Evolutionary conservation across 2,329 filamentous ascomycete genomes (phyloP).

Genomic region (Colletotrichum tanaceti): DNA sequence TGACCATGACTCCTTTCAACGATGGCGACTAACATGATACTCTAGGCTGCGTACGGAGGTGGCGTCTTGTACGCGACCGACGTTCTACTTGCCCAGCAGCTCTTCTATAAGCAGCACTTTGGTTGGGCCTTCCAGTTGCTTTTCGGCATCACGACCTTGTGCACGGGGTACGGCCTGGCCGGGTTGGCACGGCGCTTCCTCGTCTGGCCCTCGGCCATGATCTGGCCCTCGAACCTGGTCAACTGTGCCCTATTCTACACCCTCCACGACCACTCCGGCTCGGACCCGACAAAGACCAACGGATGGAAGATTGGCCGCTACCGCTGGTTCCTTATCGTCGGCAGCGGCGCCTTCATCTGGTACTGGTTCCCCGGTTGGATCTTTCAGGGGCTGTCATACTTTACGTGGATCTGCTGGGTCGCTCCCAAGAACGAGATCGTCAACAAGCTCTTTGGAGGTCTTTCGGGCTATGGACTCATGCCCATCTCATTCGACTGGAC

Average conservation of each 20-base stretch:
- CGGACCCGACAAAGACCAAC: constrained; percentile 62
- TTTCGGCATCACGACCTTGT: constrained; percentile 69
- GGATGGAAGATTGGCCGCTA: constrained; percentile 71
- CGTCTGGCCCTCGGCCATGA: constrained; percentile 71
- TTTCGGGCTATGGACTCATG: constrained; percentile 69
- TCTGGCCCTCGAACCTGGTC: constrained; percentile 71
- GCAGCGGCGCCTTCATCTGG: constrained; percentile 64
- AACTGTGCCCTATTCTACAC: constrained; percentile 73
- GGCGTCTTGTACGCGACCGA: constrained; percentile 61
- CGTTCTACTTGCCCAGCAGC: constrained; percentile 56
- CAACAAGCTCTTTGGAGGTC: constrained; percentile 74
- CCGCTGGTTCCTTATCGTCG: constrained; percentile 66
- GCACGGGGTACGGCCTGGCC: constrained; percentile 73
- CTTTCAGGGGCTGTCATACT: constrained; percentile 70
- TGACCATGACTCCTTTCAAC: background rate
- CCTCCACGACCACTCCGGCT: constrained; percentile 69
- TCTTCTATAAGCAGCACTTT: constrained; percentile 64
- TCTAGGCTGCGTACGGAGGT: constrained; percentile 66
- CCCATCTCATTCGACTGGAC: constrained; percentile 77
- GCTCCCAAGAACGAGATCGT: constrained; percentile 69
- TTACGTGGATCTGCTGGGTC: constrained; percentile 72
- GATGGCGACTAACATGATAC: constrained; percentile 40
- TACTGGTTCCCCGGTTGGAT: constrained; percentile 74
- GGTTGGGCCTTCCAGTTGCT: constrained; percentile 70
- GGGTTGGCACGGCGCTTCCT: constrained; percentile 70